Evolutionary conservation across 495 filamentous ascomycete species (phyloP).

Genomic region (Xylaria sp.): DNA sequence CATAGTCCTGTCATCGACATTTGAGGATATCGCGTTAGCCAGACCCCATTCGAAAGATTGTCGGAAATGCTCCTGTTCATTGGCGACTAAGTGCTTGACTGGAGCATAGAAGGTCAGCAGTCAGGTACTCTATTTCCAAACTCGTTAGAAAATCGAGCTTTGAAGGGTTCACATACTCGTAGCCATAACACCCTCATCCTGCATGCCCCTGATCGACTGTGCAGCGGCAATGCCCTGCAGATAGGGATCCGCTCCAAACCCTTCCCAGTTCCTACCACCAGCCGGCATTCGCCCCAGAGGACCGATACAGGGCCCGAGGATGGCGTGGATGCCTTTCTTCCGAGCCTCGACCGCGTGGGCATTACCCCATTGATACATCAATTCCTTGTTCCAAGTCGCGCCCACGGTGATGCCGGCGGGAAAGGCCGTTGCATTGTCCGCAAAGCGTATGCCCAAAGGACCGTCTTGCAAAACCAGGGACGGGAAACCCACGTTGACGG

Average conservation of each 20-base stretch:
- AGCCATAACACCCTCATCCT: slow-evolving; percentile 81
- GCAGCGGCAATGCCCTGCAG: slow-evolving; percentile 59
- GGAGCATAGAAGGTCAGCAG: slow-evolving; percentile 45
- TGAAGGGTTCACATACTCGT: slow-evolving; percentile 17
- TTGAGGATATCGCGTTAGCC: slow-evolving; percentile 76
- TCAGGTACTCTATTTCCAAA: not conserved
- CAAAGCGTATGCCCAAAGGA: slow-evolving; percentile 79
- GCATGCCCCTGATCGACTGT: slow-evolving; percentile 68
- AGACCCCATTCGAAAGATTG: slow-evolving; percentile 77
- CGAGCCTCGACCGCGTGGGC: slow-evolving; percentile 75
- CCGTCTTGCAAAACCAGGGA: slow-evolving; percentile 91
- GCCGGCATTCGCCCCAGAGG: slow-evolving; percentile 81
- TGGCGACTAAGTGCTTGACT: slow-evolving; percentile 80
- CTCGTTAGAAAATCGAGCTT: not conserved
- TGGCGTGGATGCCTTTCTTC: slow-evolving; percentile 74
- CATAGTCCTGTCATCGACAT: slow-evolving; percentile 81
- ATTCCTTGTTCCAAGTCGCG: slow-evolving; percentile 82
- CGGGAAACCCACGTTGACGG: slow-evolving; percentile 76
- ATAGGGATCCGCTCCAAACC: slow-evolving; percentile 80
- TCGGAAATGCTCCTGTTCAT: slow-evolving; percentile 88
- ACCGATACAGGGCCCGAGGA: slow-evolving; percentile 80
- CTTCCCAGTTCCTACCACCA: slow-evolving; percentile 93
- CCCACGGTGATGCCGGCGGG: slow-evolving; percentile 87
- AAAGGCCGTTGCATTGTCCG: slow-evolving; percentile 78
- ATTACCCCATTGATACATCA: slow-evolving; percentile 74